Evolutionary conservation across 805 yeast species (phyloP).

Genomic region (Isabelozyma heimii): DNA sequence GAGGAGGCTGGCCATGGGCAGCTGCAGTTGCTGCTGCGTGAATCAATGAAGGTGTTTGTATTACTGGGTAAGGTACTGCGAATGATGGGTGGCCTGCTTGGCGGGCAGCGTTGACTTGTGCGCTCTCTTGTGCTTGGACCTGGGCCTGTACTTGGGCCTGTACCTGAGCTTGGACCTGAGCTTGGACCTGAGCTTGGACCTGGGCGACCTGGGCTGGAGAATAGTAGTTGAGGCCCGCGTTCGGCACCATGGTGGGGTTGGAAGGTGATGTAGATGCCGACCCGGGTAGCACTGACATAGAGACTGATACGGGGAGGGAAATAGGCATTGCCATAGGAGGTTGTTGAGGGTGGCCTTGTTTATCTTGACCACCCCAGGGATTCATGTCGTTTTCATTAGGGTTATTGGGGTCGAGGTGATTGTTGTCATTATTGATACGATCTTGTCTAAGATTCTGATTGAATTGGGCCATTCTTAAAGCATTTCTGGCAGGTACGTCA

Average conservation of each 20-base stretch:
- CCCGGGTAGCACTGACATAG: neutral
- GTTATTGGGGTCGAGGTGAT: constrained; percentile 1
- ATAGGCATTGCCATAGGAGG: neutral
- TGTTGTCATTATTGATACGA: constrained; percentile 10
- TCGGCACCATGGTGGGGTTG: neutral
- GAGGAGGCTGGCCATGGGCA: neutral
- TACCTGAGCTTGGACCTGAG: neutral
- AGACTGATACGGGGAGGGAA: neutral
- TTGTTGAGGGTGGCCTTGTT: neutral
- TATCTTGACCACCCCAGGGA: neutral
- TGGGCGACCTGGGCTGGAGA: constrained; percentile 1
- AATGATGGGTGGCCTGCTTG: neutral
- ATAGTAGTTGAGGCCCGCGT: neutral
- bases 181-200: constrained; percentile 1
- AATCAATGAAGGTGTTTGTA: neutral
- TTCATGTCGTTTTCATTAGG: neutral
- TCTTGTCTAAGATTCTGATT: constrained; percentile 34
- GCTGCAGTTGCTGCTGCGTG: neutral
- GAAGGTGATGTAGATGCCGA: neutral
- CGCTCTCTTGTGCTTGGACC: neutral
- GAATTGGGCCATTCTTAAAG: constrained; percentile 48
- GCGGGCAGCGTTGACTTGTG: neutral
- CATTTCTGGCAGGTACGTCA: constrained; percentile 48
- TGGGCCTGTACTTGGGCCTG: neutral
- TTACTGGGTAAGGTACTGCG: constrained; percentile 1